These are phyloP conservation scores for Ulota crispa DNA, from an alignment of 225 moss, liverwort and hornwort species.

Conservation along the genomic window DNA sequence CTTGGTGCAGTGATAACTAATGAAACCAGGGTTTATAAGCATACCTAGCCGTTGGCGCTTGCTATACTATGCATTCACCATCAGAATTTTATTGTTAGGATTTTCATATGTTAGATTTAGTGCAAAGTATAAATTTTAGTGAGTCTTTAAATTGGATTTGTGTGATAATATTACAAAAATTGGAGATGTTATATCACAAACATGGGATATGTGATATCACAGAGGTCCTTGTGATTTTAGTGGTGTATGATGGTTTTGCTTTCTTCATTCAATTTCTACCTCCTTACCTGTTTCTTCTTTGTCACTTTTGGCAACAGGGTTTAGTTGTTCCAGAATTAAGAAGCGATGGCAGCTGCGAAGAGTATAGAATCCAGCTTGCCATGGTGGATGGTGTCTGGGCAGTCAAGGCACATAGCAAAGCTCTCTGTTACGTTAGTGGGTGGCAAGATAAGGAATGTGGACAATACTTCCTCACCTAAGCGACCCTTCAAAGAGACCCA, in stretches of 20 bases:
- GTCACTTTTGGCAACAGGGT: slow-evolving; percentile 44
- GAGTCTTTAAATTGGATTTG: too few species aligned
- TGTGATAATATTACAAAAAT: too few species aligned
- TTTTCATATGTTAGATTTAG: too few species aligned
- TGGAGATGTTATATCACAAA: too few species aligned
- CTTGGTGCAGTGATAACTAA: background rate
- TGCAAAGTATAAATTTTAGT: too few species aligned
- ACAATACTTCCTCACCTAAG: background rate
- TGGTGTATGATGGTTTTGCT: too few species aligned
- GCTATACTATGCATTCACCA: too few species aligned
- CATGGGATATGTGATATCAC: too few species aligned
- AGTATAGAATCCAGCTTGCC: slow-evolving; percentile 32
- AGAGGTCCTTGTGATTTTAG: too few species aligned
- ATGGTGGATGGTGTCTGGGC: slow-evolving; percentile 34
- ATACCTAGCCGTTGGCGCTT: too few species aligned
- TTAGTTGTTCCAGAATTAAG: slow-evolving; percentile 47
- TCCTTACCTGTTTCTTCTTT: background rate
- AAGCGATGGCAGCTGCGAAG: slow-evolving; percentile 26
- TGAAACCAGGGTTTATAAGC: background rate
- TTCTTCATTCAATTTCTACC: background rate
- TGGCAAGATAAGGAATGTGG: background rate
- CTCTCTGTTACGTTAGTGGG: too few species aligned
- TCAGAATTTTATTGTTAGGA: too few species aligned
- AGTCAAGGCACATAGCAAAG: slow-evolving; percentile 4
- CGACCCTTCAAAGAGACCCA: background rate